Evolutionary conservation across 2,329 filamentous ascomycete species (phyloP).

Genomic region (Acephala macrosclerotiorum): DNA sequence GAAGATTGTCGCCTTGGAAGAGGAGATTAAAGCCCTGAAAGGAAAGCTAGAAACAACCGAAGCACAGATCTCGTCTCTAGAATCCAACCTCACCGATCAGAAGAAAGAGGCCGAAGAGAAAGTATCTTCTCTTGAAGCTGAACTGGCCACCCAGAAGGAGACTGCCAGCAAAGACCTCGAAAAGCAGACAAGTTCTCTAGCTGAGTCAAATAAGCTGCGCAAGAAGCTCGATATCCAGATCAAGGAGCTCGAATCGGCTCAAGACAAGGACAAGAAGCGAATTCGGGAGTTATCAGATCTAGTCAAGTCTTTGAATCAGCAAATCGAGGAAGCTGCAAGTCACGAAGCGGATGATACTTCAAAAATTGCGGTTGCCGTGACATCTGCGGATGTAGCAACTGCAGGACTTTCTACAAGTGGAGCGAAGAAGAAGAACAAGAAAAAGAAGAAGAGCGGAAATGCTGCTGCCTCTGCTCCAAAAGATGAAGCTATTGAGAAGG

Average conservation of each 20-base stretch:
- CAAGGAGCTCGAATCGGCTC: constrained; percentile 34
- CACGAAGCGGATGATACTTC: constrained; percentile 24
- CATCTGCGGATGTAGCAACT: constrained; percentile 51
- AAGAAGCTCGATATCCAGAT: constrained; percentile 35
- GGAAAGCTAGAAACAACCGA: constrained; percentile 38
- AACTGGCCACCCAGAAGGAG: constrained; percentile 26
- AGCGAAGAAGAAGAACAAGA: constrained; percentile 85
- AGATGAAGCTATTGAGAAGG: constrained; percentile 38
- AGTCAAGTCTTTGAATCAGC: constrained; percentile 31
- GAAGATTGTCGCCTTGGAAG: constrained; percentile 37
- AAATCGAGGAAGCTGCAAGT: constrained; percentile 29
- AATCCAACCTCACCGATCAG: constrained; percentile 33
- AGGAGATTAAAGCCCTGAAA: constrained; percentile 39
- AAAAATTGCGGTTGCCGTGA: constrained; percentile 10
- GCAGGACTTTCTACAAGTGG: constrained; percentile 44
- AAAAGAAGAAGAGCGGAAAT: constrained; percentile 76
- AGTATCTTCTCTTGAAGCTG: constrained; percentile 30
- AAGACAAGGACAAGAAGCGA: constrained; percentile 29
- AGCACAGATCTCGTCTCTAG: constrained; percentile 33
- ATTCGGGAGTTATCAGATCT: constrained; percentile 37
- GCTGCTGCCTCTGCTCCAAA: constrained; percentile 40
- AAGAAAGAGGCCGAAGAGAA: constrained; percentile 36
- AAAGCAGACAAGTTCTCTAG: constrained; percentile 28
- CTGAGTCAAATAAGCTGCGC: constrained; percentile 32
- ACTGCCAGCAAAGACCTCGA: constrained; percentile 26